Evolutionary conservation across 306 rosid genomes (phyloP).

Genomic region (Dryas alaskensis): DNA sequence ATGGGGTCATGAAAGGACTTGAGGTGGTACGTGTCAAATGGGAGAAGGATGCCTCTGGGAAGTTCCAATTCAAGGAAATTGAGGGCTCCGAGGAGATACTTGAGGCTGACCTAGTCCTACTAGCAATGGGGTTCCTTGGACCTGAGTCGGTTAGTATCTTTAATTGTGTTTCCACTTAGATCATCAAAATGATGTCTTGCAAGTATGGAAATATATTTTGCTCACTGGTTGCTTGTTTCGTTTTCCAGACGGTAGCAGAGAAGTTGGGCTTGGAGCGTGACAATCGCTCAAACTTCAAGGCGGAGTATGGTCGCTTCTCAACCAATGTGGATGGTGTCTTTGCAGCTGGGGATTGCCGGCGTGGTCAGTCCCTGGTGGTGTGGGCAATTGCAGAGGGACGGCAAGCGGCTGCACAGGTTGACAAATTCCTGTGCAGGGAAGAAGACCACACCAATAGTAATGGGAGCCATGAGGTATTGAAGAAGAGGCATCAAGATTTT

Average conservation of each 20-base stretch:
- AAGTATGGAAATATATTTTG: background rate
- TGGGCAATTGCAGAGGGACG: conserved; percentile 97
- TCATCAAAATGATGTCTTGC: background rate
- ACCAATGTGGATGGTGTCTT: conserved; percentile 73
- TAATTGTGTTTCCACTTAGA: background rate
- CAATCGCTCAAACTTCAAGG: conserved; percentile 80
- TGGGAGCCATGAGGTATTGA: conserved; percentile 36
- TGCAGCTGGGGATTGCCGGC: conserved; percentile 92
- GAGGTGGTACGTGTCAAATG: conserved; percentile 70
- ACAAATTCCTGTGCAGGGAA: conserved; percentile 44
- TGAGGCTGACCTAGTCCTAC: conserved; percentile 76
- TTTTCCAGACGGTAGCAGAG: conserved; percentile 65
- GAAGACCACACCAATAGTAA: conserved; percentile 22
- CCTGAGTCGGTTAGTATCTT: conserved; percentile 79
- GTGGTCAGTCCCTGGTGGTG: conserved; percentile 91
- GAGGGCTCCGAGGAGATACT: conserved; percentile 87
- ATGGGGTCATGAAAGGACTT: conserved; percentile 76
- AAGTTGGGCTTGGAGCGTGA: conserved; percentile 75
- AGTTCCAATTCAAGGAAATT: conserved; percentile 80
- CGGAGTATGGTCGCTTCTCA: conserved; percentile 82
- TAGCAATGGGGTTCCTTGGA: conserved; percentile 99
- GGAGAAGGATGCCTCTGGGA: conserved; percentile 91
- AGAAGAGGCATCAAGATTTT: conserved; percentile 49
- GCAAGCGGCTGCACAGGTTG: conserved; percentile 81
- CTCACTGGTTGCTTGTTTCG: conserved; percentile 13